Base-by-base conservation (phyloP, 305 asterid genomes). In the Withania somnifera region DNA sequence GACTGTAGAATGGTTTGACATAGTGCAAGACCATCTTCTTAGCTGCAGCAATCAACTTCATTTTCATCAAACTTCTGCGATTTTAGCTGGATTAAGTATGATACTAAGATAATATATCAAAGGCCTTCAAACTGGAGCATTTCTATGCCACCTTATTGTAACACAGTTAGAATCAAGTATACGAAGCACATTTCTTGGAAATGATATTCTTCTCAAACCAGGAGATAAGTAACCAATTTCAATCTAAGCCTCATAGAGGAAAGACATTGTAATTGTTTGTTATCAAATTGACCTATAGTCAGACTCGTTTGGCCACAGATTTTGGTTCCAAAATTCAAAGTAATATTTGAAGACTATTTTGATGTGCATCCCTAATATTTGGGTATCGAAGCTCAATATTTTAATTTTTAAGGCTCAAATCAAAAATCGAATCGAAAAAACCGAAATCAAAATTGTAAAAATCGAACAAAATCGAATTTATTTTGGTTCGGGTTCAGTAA, bases 1-100 rank as follows among this genome's bases (percentile, higher is more conserved):
- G 93, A 13, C 87, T 84, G 91, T 90, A 92, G 90, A 92, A 92
- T 11, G 97, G 94, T 50, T 75, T 84, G 20, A 88, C 71, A 34
- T 82, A 56, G 15, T 91, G 88, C 84, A 90, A 83, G 2, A 88
- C 86, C 90, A 92, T 92, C 88, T 86, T 89, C 87, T 69, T 67
- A 34, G 94, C 96, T 92, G 90, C 90, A 92, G 69, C 61, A 58
- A 75, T 8, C 13, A 30, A 40, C 34, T 63, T 1, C 52, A 57
- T 19, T 17, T 11, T 7, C 79, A 73, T 73, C 60, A 75, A 73
- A 73, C 42, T 9, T 1, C 42, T 4, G 15, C 61, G 56, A 15
- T 26, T 22, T 50, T 15, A 75, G 61, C 42, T 0, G 1, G 45
- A 50, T 17, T 1, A 71, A 45, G 20, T 45, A 45, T 71, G 14